Conservation (phyloP, 495 filamentous ascomycete genomes). For the Neurospora sp. region DNA sequence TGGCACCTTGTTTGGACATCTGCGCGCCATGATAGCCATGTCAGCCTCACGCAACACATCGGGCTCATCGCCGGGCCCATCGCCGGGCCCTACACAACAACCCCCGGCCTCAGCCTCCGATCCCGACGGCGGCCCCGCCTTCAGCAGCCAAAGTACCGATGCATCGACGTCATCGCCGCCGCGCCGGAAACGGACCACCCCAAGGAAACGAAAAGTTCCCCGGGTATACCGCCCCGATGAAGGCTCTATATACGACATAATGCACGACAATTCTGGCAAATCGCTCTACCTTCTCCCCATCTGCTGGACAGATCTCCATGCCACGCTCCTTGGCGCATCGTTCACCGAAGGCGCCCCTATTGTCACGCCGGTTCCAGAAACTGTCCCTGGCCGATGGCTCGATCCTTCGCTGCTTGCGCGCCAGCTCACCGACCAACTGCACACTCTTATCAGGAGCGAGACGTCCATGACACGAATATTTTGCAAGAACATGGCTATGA, state of each 20-base stretch:
- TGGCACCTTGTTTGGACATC: conserved; percentile 22
- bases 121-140: conserved; percentile 1
- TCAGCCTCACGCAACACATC: conserved; percentile 12
- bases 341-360: conserved; percentile 26
- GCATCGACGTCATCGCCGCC: not conserved
- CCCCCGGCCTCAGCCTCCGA: not conserved
- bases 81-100: not conserved
- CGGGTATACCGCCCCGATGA: conserved; percentile 16
- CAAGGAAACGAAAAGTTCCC: not conserved
- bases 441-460: conserved; percentile 19
- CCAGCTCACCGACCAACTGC: conserved; percentile 20
- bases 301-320: conserved; percentile 37
- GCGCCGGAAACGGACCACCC: not conserved
- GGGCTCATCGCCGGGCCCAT: not conserved
- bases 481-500: conserved; percentile 22
- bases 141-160: not conserved
- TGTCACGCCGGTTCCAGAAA: conserved; percentile 21
- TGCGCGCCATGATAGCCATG: conserved; percentile 25
- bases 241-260: conserved; percentile 38
- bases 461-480: not conserved
- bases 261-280: conserved; percentile 30
- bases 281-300: conserved; percentile 32
- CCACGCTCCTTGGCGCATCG: conserved; percentile 25
- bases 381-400: conserved; percentile 4
- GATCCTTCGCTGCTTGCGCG: conserved; percentile 19